Evolutionary conservation across 2,329 filamentous ascomycete genomes (phyloP), one percentile per base, ranked within the genome.

Genomic region (Tolypocladium inflatum): DNA sequence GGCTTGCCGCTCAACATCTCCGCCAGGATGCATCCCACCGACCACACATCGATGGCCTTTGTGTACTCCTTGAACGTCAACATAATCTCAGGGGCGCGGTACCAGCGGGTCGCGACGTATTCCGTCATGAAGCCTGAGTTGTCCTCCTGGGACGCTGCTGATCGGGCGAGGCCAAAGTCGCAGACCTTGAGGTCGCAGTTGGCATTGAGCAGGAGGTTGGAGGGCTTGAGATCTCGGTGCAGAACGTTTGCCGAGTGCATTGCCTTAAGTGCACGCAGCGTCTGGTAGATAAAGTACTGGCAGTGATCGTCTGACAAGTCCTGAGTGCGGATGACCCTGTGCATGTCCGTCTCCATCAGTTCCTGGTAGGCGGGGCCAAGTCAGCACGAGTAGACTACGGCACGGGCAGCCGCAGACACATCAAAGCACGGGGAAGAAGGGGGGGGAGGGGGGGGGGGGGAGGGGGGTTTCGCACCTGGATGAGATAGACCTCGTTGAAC

Each of bases 121-220:
- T 99, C 94, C 19, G 94, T 99, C 94, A 99, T 99, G 84, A 99
- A 99, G 26, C 94, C 94, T n/a, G 93, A 97, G 77, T 99, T 99
- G 75, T 99, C 94, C 71, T 99, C 94, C 65, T 95, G 95, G 11
- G 93, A 97, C 10, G 94, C 94, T 15, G 94, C 94, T 11, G 93
- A 97, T 69, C 92, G 87, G 54, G 94, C 94, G 58, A 99, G 85
- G 70, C 94, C 94, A 70, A 99, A 99, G 74, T 99, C 94, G 77
- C 94, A 99, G 66, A 99, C 94, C 77, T 99, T 99, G 66, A 99
- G 81, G 77, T 99, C 94, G 76, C 94, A 99, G 76, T 99, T 99
- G 69, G 94, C 94, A 72, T 99, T 99, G 62, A 99, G 83, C 33
- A 99, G 86, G 61, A 99, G 79, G 72, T 99, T 99, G 60, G 93